phyloP scores from a whole-genome alignment of 2,329 filamentous ascomycete species.

The Diaporthe citri region DNA sequence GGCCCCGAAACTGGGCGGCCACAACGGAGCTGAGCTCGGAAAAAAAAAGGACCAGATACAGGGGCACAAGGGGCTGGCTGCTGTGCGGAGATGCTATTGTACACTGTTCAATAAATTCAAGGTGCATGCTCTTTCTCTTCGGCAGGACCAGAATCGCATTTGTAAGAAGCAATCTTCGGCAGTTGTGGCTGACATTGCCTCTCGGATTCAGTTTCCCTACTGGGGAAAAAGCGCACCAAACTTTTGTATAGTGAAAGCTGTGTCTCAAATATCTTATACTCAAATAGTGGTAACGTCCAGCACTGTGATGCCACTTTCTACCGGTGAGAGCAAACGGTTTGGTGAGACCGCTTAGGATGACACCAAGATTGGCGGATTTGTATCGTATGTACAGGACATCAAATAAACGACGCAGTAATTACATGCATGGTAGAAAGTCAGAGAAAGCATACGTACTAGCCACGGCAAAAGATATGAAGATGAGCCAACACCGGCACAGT shows the following conservation, averaged over 20 bases:
- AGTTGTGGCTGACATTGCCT: background rate
- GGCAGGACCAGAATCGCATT: background rate
- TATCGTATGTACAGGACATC: background rate
- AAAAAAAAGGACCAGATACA: background rate
- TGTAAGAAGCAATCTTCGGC: background rate
- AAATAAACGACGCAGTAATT: background rate
- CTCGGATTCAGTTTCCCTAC: background rate
- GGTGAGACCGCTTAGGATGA: background rate
- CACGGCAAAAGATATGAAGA: background rate
- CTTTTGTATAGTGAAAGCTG: no score
- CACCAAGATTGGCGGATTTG: background rate
- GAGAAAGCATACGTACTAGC: background rate
- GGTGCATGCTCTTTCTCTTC: background rate
- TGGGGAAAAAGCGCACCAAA: background rate
- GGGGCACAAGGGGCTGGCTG: background rate
- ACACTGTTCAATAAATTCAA: background rate
- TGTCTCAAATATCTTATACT: no score
- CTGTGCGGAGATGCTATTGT: background rate
- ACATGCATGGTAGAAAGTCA: background rate
- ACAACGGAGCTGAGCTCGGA: no score
- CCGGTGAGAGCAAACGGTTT: background rate
- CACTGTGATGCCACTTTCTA: background rate
- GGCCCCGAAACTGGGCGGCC: no score
- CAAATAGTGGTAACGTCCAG: background rate
- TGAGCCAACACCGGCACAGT: background rate